Percentiles rank a stretch among this genome's conserved stretches.
Conservation (phyloP, 1,284 basidiomycete species). For the Ustilago vetiveriae region DNA sequence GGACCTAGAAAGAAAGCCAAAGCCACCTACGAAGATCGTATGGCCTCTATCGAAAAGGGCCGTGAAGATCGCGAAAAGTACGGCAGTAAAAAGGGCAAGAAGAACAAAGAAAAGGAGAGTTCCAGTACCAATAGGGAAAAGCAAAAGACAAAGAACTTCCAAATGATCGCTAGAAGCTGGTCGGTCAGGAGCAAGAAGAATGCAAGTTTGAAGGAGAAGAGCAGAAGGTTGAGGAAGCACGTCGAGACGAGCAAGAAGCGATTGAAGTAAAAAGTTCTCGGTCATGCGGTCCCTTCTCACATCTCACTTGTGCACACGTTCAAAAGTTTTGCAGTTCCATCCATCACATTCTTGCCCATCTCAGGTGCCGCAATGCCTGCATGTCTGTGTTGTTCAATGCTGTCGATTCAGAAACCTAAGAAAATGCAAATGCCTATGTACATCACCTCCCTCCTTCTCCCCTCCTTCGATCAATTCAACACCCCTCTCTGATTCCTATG, state of each 20-base stretch:
- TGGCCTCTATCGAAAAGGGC: conserved; percentile 90
- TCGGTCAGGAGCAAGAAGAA: conserved; percentile 63
- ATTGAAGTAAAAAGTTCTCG: conserved; percentile 27
- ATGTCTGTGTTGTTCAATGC: not conserved
- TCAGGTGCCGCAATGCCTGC: no score
- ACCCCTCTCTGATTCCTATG: conserved; percentile 47
- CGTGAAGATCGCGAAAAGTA: conserved; percentile 96
- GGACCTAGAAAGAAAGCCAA: conserved; percentile 94
- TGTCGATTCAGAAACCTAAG: no score
- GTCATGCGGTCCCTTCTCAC: not conserved
- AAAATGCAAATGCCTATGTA: no score
- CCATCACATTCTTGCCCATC: no score
- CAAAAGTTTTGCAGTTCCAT: no score
- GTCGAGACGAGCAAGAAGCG: conserved; percentile 62
- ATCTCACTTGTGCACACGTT: no score
- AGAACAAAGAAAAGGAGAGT: conserved; percentile 62
- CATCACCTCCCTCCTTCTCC: not conserved
- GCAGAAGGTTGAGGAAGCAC: conserved; percentile 56
- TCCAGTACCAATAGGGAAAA: conserved; percentile 62
- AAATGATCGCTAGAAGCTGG: conserved; percentile 62
- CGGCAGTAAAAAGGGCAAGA: conserved; percentile 70
- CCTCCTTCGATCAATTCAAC: conserved; percentile 31
- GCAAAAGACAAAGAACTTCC: conserved; percentile 63
- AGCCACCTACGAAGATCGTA: conserved; percentile 90
- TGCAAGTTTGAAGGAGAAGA: conserved; percentile 62